Percentiles rank a stretch among this genome's conserved stretches.
Evolutionary conservation across 2,329 filamentous ascomycete species (phyloP).

Genomic region (Penicillium sclerotigenum): DNA sequence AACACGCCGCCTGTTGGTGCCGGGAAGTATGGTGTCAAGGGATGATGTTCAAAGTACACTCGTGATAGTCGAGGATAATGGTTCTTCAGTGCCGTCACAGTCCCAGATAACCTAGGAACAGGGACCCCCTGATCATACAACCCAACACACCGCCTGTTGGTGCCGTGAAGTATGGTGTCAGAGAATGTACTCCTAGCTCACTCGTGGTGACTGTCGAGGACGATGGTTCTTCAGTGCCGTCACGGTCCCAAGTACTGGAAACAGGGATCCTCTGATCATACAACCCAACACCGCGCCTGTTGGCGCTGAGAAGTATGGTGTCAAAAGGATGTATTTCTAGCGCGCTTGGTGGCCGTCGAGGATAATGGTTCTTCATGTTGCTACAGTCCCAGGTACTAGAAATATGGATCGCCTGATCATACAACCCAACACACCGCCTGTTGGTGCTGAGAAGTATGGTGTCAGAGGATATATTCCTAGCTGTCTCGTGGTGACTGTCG

Average conservation of each 20-base stretch:
- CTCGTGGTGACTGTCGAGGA: background rate
- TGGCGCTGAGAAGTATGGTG: background rate
- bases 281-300: background rate
- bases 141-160: background rate
- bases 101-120: background rate
- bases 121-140: background rate
- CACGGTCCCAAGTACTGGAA: background rate
- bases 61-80: background rate
- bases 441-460: background rate
- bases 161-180: background rate
- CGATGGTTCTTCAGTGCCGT: background rate
- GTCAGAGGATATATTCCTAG: background rate
- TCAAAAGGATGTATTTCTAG: background rate
- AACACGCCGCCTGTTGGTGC: background rate
- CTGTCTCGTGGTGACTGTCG: background rate
- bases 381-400: background rate
- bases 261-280: background rate
- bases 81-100: background rate
- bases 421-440: background rate
- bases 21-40: background rate
- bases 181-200: background rate
- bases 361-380: background rate
- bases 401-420: background rate
- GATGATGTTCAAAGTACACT: background rate
- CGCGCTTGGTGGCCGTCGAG: background rate